Evolutionary conservation across 1,284 basidiomycete species (phyloP).

Genomic region (Fomitopsis palustris): DNA sequence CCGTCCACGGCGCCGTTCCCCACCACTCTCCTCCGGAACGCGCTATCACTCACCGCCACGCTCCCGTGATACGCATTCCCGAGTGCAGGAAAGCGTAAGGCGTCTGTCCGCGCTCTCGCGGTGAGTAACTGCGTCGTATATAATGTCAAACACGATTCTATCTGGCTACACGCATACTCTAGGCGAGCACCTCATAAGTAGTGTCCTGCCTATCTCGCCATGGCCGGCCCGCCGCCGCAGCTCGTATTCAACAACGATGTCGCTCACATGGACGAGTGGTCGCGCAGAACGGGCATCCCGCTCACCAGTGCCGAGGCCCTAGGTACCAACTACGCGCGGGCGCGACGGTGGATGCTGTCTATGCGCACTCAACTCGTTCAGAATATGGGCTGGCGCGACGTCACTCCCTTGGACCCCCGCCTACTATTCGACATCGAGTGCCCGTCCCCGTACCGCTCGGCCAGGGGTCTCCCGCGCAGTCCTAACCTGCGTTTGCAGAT

Average conservation of each 20-base stretch:
- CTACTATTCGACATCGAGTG: conserved; percentile 77
- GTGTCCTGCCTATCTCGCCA: conserved; percentile 13
- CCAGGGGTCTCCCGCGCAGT: conserved; percentile 68
- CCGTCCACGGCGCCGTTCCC: conserved; percentile 16
- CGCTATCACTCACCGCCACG: conserved; percentile 19
- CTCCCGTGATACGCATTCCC: conserved; percentile 27
- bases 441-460: conserved; percentile 70
- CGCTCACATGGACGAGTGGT: conserved; percentile 77
- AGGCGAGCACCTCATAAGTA: conserved; percentile 4
- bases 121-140: conserved; percentile 18
- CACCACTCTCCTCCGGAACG: conserved; percentile 20
- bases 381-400: conserved; percentile 65
- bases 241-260: conserved; percentile 76
- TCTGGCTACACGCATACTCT: conserved; percentile 14
- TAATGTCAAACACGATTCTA: conserved; percentile 19
- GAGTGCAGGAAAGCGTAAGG: conserved; percentile 29
- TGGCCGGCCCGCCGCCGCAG: conserved; percentile 39
- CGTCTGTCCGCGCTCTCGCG: conserved; percentile 19
- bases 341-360: conserved; percentile 66
- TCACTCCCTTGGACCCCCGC: conserved; percentile 53
- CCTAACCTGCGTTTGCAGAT: conserved; percentile 69
- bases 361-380: conserved; percentile 60
- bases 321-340: conserved; percentile 72
- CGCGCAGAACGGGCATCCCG: conserved; percentile 69
- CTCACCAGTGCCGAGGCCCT: conserved; percentile 77